Percentiles rank a stretch among this genome's conserved stretches.
Conservation (phyloP, 192 early-diverging fungal species). For the Coemansia sp. region DNA sequence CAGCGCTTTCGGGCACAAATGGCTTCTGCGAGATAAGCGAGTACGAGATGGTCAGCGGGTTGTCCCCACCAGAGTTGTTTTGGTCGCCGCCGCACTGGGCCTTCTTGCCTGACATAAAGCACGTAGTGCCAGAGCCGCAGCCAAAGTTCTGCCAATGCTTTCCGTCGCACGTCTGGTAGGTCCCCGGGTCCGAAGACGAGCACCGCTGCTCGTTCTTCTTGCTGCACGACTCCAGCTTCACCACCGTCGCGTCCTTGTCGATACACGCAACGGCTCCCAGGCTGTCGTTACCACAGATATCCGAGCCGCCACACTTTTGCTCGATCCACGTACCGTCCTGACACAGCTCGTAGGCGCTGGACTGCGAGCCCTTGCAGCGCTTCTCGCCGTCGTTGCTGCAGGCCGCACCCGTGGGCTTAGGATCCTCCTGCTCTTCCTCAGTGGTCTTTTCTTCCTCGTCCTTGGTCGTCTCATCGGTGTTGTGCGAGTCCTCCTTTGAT, state of each 20-base stretch:
- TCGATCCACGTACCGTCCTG: slow-evolving; percentile 23
- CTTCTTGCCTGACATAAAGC: slow-evolving; percentile 19
- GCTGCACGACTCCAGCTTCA: slow-evolving; percentile 20
- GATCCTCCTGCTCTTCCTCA: background rate
- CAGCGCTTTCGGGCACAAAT: slow-evolving; percentile 26
- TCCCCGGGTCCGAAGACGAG: slow-evolving; percentile 9
- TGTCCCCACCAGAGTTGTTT: background rate
- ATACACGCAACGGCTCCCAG: slow-evolving; percentile 22
- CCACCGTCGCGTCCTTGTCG: slow-evolving; percentile 24
- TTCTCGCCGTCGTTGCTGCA: slow-evolving; percentile 23
- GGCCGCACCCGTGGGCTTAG: slow-evolving; percentile 26
- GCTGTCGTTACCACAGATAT: slow-evolving; percentile 26
- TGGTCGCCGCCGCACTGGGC: slow-evolving; percentile 15
- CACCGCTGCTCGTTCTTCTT: slow-evolving; percentile 32
- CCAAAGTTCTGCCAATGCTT: slow-evolving; percentile 20
- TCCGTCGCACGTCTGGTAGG: slow-evolving; percentile 47
- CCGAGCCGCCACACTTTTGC: slow-evolving; percentile 20
- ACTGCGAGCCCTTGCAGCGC: slow-evolving; percentile 10
- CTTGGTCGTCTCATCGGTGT: background rate
- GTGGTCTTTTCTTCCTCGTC: background rate
- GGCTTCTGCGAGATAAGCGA: slow-evolving; percentile 22
- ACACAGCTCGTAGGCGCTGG: slow-evolving; percentile 25
- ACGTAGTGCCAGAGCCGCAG: slow-evolving; percentile 12
- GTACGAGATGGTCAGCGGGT: slow-evolving; percentile 6
- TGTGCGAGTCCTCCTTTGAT: background rate